phyloP scores from a whole-genome alignment of 2,329 filamentous ascomycete species.

The Sporothrix schenckii region DNA sequence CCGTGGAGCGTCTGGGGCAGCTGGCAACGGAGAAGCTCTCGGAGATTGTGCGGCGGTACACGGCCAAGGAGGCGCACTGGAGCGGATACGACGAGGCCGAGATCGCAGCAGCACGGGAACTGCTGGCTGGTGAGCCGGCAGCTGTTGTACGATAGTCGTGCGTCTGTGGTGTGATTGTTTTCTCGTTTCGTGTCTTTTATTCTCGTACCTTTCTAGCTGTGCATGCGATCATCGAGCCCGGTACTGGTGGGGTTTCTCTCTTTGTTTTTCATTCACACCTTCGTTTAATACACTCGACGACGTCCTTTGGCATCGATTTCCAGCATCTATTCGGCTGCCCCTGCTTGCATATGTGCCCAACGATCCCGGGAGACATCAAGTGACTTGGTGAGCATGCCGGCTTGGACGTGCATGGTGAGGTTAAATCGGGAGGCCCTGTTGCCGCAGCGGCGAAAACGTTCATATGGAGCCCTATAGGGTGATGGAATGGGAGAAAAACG shows the following conservation, averaged over 20 bases:
- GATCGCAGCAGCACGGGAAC: slow-evolving; percentile 68
- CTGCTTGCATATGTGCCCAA: slow-evolving; percentile 4
- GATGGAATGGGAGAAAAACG: neutral
- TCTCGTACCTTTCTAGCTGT: neutral
- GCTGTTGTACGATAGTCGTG: slow-evolving; percentile 49
- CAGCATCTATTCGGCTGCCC: neutral
- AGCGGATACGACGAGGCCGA: slow-evolving; percentile 73
- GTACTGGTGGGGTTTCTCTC: neutral
- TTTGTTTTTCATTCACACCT: neutral
- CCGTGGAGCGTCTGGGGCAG: slow-evolving; percentile 69
- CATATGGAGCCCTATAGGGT: slow-evolving; percentile 23
- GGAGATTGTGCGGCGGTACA: slow-evolving; percentile 71
- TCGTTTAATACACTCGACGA: neutral
- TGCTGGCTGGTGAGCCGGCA: slow-evolving; percentile 60
- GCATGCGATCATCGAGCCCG: slow-evolving; percentile 1
- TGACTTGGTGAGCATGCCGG: slow-evolving; percentile 39
- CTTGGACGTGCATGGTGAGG: slow-evolving; percentile 33
- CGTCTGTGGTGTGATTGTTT: too few relatives aligned
- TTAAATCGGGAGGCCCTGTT: neutral
- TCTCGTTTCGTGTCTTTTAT: slow-evolving; percentile 13
- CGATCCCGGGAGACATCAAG: slow-evolving; percentile 35
- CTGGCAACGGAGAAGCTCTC: slow-evolving; percentile 72
- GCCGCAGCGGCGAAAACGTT: neutral
- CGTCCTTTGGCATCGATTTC: neutral
- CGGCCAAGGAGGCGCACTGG: slow-evolving; percentile 66